Evolutionary conservation across 2,329 filamentous ascomycete species (phyloP), one percentile per base, ranked within the genome.

Genomic region (Colletotrichum chlorophyti): DNA sequence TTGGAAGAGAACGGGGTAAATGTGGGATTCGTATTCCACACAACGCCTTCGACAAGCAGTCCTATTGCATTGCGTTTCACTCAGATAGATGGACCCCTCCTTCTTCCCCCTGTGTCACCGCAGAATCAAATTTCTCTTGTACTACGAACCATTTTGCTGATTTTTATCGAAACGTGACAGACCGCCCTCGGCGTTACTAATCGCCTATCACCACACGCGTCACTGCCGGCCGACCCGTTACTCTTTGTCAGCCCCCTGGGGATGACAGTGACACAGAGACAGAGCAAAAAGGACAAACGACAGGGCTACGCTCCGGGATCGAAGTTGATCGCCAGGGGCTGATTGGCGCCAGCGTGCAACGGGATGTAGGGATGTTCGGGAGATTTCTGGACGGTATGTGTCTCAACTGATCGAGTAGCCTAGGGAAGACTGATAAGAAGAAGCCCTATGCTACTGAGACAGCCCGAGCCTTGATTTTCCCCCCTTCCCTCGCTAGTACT

Each of bases 151-250:
- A 64, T 72, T n/a, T n/a, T 68, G 72, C 77, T 79, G 76, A 79
- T 76, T 68, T 66, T 63, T 67, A 64, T 69, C 66, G 60, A 59
- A 66, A 66, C 73, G 70, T 74, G 72, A 74, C 71, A 80, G 77
- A 79, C 66, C 74, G 68, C 63, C 74, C 72, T 64, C 77, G 72
- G 68, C 58, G 58, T 51, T 47, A 60, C 42, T 60, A 59, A 60
- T 52, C 53, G 46, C 27, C 21, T 34, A 26, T 19, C 14, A 23
- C 43, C 37, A 49, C 37, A 21, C 45, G 38, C 10, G 26, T 29
- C 24, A 19, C 24, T 15, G 21, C 40, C 41, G 41, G 40, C 24
- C 23, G n/a, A 19, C 37, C 17, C 17, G 17, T 49, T 38, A 32
- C 27, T 29, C 40, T 6, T 26, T 37, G 12, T 48, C 32, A 21